Conservation (phyloP, 805 yeast genomes). For the Nakazawaea sp. region DNA sequence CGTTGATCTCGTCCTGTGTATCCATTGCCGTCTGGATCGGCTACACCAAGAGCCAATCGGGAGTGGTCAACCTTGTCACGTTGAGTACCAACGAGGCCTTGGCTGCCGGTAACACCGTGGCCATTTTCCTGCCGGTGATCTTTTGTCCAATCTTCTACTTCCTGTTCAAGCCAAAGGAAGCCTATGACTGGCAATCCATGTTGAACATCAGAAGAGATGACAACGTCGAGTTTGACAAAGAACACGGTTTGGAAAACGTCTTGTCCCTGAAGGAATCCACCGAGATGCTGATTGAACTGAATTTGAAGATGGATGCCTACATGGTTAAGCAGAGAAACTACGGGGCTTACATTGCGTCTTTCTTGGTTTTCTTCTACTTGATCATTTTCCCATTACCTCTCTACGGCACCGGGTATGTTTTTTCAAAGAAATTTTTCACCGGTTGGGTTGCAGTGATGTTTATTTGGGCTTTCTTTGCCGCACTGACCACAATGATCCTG, state of each 20-base stretch:
- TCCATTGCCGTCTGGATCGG: conserved; percentile 37
- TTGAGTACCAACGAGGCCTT: conserved; percentile 45
- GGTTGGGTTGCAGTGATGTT: conserved; percentile 32
- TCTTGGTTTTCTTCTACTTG: conserved; percentile 24
- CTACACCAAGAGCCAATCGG: conserved; percentile 25
- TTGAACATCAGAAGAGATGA: conserved; percentile 35
- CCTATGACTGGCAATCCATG: conserved; percentile 46
- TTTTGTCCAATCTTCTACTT: conserved; percentile 38
- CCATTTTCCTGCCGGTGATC: conserved; percentile 41
- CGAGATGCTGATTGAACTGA: conserved; percentile 18
- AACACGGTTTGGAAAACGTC: conserved; percentile 22
- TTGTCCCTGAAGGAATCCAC: conserved; percentile 23
- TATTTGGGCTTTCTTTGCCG: conserved; percentile 31
- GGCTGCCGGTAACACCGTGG: conserved; percentile 53
- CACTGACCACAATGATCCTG: conserved; percentile 32
- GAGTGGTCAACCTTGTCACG: conserved; percentile 19
- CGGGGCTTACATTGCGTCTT: conserved; percentile 18
- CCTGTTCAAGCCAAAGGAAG: conserved; percentile 35
- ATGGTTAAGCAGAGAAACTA: conserved; percentile 20
- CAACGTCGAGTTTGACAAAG: conserved; percentile 26
- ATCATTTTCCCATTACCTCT: conserved; percentile 31
- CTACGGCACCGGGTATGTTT: conserved; percentile 32
- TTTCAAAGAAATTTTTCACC: conserved; percentile 27
- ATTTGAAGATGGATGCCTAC: conserved; percentile 15
- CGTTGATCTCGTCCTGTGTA: conserved; percentile 37